A percentile compares a stretch with the other conserved stretches of the same genome.
Evolutionary conservation across 164 flowering plant species (phyloP).

Genomic region (Euptelea pleiosperma): DNA sequence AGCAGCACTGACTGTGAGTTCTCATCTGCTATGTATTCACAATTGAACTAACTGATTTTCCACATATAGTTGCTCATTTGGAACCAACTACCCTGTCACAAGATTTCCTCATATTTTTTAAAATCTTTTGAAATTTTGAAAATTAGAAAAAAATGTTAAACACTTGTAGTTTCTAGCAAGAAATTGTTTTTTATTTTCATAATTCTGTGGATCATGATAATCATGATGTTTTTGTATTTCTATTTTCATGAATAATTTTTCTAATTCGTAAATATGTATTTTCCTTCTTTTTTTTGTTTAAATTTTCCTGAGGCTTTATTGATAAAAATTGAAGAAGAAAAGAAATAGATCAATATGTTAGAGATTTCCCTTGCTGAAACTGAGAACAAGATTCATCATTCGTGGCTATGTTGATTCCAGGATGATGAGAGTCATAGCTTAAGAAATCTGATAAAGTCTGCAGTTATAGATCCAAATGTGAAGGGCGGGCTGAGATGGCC

Average conservation of each 20-base stretch:
- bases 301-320: not conserved
- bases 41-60: too few relatives aligned
- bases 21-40: not conserved
- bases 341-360: too few relatives aligned
- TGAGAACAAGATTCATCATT: not conserved
- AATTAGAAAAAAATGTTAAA: too few relatives aligned
- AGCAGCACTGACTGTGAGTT: slow-evolving; percentile 33
- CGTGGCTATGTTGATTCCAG: slow-evolving; percentile 25
- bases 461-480: slow-evolving; percentile 41
- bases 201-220: too few relatives aligned
- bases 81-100: too few relatives aligned
- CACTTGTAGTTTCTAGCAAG: too few relatives aligned
- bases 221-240: not conserved
- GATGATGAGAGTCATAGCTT: slow-evolving; percentile 42
- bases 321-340: not conserved
- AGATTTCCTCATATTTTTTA: too few relatives aligned
- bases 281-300: not conserved
- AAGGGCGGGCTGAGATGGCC: slow-evolving; percentile 69
- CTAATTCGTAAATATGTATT: not conserved
- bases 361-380: not conserved
- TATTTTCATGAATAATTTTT: not conserved
- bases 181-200: not conserved
- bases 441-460: slow-evolving; percentile 34
- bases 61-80: too few relatives aligned
- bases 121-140: too few relatives aligned